These are phyloP conservation scores for Ceratonia siliqua DNA, from an alignment of 306 rosid species.

Conservation along the genomic window DNA sequence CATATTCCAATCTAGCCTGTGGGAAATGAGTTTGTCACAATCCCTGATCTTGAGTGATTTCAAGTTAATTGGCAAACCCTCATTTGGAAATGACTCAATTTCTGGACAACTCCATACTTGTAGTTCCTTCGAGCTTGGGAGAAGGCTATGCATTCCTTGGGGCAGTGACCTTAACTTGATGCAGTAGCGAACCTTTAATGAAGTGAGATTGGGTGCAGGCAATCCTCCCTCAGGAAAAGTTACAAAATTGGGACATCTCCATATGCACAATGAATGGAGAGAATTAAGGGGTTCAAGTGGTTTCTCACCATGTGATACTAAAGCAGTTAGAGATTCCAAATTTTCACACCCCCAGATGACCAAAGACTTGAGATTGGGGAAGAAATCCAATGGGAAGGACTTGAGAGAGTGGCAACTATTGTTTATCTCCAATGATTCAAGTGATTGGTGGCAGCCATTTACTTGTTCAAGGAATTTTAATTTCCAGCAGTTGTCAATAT, in stretches of 20 bases:
- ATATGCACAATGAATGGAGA: background rate
- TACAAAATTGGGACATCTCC: conserved; percentile 18
- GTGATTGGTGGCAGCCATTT: background rate
- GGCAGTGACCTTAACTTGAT: background rate
- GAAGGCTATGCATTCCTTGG: conserved; percentile 5
- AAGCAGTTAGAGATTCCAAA: conserved; percentile 6
- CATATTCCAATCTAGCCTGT: conserved; percentile 5
- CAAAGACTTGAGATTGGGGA: conserved; percentile 26
- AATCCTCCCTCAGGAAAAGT: conserved; percentile 14
- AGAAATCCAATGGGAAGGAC: conserved; percentile 31
- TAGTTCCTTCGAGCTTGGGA: conserved; percentile 6
- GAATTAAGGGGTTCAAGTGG: background rate
- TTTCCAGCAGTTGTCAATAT: conserved; percentile 14
- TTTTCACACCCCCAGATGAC: conserved; percentile 7
- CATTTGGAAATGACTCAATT: conserved; percentile 19
- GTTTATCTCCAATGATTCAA: conserved; percentile 16
- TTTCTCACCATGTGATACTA: background rate
- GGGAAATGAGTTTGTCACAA: conserved; percentile 12
- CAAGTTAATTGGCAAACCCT: conserved; percentile 7
- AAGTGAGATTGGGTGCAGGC: conserved; percentile 6
- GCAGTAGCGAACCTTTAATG: conserved; percentile 1
- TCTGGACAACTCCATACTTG: conserved; percentile 26
- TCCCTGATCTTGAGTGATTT: conserved; percentile 13
- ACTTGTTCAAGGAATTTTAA: background rate
- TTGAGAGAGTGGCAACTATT: conserved; percentile 26